Base-by-base conservation (phyloP, 352 stramenopile genomes). In the Bremia lactucae region DNA sequence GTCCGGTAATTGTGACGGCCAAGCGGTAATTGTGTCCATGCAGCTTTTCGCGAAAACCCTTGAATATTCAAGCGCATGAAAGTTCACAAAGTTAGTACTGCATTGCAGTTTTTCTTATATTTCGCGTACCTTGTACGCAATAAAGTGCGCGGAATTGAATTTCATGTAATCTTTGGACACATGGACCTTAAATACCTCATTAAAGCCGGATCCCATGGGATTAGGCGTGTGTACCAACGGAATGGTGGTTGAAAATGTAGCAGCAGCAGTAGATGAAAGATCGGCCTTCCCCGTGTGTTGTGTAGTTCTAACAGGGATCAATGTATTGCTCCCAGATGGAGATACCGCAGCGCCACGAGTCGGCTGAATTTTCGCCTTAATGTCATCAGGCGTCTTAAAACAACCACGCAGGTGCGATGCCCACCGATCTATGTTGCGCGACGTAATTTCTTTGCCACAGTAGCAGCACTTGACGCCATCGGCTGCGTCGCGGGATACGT, bases 1-100 rank as follows among this genome's bases (percentile, higher is more conserved):
- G 53, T 18, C 78, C 87, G 2, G 74, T 88, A 39, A 95, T 86
- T 14, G 80, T 93, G 13, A 98, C 86, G 4, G 75, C 84, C n/a
- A 97, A 77, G 4, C 67, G 80, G 68, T 99, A 99, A 62, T 98
- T 98, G 71, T 99, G 95, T 41, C 95, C 95, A 47, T 99, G 95
- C 5, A 99, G 59, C 34, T 94, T 85, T 62, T 99, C 95, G 8
- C 95, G 82, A 65, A 97, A 99, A 15, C 84, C 84, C 72, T 87
- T n/a, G 18, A 53, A 25, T n/a, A 38, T n/a, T 8, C 36, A 35
- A 47, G 42, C 15, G 10, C 31, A 59, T n/a, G n/a, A n/a, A n/a
- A n/a, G n/a, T n/a, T n/a, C n/a, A n/a, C n/a, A n/a, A n/a, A n/a
- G n/a, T n/a, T n/a, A n/a, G n/a, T n/a, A n/a, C n/a, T n/a, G n/a